Evolutionary conservation across 2,329 filamentous ascomycete species (phyloP), one percentile per base, ranked within the genome.

Genomic region (Ophiostoma fasciatum): DNA sequence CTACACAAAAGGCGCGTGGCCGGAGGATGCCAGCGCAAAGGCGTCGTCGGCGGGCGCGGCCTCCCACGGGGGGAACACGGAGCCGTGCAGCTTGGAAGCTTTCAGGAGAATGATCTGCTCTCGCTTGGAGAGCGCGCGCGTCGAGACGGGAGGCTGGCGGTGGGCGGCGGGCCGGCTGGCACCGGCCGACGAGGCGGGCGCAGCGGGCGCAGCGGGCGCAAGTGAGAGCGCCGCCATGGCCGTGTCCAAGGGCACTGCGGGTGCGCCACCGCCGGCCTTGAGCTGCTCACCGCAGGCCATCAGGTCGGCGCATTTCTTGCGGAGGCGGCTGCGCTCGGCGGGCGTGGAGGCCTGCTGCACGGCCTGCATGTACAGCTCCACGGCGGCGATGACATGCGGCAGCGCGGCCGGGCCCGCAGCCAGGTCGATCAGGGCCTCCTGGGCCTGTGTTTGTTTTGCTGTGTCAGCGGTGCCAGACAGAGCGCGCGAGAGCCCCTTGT

Each of bases 11-110:
- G n/a, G n/a, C n/a, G n/a, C 50, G 15, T 2, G 15, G 14, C 10
- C 13, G 13, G 27, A 27, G 4, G 63, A 52, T 6, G 52, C 46
- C 20, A 65, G 54, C 22, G 63, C 55, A 46, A 94, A 94, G 21
- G 80, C 71, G 5, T 64, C 54, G 0, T 68, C 53, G 4, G 56
- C 52, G 1, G 82, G 78, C 20, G 74, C 62, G 3, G 56, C 57
- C n/a, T 69, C 69, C 90, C 90, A 98, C 0, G 82, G 84, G 10
- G 81, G 84, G 46, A 94, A 96, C 15, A 79, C 66, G 49, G 76
- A 80, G 1, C 80, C 83, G 51, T 94, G 83, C 15, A 98, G 65
- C 37, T 74, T 78, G 5, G 87, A 90, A 4, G 78, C 75, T 49
- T 78, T 75, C 2, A 82, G 62, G 8, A 96, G 57, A 34, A 94